phyloP scores from a whole-genome alignment of 768 basidiomycete species.

The Lentinula guzmanii region DNA sequence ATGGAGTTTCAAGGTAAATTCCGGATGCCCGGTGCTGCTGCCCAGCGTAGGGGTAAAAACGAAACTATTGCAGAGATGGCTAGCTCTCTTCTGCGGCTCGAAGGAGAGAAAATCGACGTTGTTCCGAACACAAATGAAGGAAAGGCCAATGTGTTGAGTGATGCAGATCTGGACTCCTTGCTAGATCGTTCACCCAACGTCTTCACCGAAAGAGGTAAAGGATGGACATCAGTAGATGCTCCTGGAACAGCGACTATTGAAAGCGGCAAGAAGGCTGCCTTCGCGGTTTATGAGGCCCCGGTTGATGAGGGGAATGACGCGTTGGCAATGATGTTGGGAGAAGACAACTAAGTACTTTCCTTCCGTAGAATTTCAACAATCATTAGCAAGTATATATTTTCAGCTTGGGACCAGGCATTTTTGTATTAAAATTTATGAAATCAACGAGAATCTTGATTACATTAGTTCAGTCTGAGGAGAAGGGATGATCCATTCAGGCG shows the following conservation, averaged over 20 bases:
- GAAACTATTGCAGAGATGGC: conserved; percentile 80
- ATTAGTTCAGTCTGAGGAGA: no score
- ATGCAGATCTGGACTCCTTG: conserved; percentile 73
- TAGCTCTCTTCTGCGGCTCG: conserved; percentile 66
- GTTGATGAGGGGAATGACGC: conserved; percentile 59
- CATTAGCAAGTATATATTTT: background rate
- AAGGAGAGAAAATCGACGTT: conserved; percentile 87
- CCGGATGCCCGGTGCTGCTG: conserved; percentile 60
- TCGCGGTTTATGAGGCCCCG: conserved; percentile 74
- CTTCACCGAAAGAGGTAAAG: conserved; percentile 61
- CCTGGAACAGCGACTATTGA: conserved; percentile 14
- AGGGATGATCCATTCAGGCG: conserved; percentile 18
- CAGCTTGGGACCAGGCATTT: background rate
- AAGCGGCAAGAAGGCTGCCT: conserved; percentile 44
- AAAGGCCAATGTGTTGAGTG: conserved; percentile 69
- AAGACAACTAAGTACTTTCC: conserved; percentile 19
- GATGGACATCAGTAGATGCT: conserved; percentile 57
- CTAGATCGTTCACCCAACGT: conserved; percentile 76
- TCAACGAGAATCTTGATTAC: no score
- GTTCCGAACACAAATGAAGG: conserved; percentile 69
- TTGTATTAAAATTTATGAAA: background rate
- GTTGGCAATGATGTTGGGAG: conserved; percentile 64
- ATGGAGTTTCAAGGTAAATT: conserved; percentile 60
- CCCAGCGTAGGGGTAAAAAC: conserved; percentile 37
- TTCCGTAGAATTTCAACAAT: background rate